Evolutionary conservation across 139 green algal species (phyloP).

Genomic region (Picochlorum costavermella): DNA sequence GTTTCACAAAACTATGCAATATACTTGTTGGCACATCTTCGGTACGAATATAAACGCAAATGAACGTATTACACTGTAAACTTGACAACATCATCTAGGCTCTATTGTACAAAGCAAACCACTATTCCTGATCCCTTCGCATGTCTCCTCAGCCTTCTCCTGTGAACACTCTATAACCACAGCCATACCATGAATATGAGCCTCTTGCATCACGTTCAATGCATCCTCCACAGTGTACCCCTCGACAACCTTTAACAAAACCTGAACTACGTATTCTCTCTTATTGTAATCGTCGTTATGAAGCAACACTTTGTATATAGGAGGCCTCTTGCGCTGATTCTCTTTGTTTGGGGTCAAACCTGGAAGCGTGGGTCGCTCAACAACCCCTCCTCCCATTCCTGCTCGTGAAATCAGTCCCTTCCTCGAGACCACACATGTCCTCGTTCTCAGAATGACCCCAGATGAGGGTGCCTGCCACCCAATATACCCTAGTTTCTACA

Average conservation of each 20-base stretch:
- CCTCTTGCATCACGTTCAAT: conserved; percentile 84
- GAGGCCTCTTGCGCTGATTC: conserved; percentile 27
- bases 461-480: too few relatives aligned
- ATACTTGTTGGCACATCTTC: too few relatives aligned
- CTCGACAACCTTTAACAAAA: conserved; percentile 77
- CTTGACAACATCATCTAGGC: conserved; percentile 15
- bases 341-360: conserved; percentile 3
- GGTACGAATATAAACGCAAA: too few relatives aligned
- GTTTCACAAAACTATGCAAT: too few relatives aligned
- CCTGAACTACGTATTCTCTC: conserved; percentile 86
- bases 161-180: conserved; percentile 72
- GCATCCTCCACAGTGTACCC: conserved; percentile 77
- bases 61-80: too few relatives aligned
- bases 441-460: too few relatives aligned
- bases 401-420: too few relatives aligned
- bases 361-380: not conserved
- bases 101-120: conserved; percentile 83
- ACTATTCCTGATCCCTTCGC: conserved; percentile 67
- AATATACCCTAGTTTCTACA: too few relatives aligned
- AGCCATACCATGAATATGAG: conserved; percentile 74
- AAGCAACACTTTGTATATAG: conserved; percentile 73
- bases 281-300: conserved; percentile 92
- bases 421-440: too few relatives aligned
- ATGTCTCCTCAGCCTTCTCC: conserved; percentile 77
- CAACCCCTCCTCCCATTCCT: too few relatives aligned